These are phyloP conservation scores for Pichia rugopelliculosa DNA, from an alignment of 805 yeast genomes.

Conservation along the genomic window DNA sequence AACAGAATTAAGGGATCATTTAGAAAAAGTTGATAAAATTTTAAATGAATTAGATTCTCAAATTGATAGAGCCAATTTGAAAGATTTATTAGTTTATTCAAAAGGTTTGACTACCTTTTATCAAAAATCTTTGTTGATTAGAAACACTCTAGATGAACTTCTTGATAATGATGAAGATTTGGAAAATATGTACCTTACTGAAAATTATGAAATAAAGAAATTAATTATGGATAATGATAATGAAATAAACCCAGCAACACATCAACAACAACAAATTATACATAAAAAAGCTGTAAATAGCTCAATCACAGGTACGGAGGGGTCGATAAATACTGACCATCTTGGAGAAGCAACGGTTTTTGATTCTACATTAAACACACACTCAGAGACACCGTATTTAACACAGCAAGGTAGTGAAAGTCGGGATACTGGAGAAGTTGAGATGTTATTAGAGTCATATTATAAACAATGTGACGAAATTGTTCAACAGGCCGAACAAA, in stretches of 20 bases:
- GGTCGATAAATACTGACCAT: neutral
- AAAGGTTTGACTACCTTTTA: slow-evolving; percentile 64
- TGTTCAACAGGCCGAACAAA: slow-evolving; percentile 82
- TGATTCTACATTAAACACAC: neutral
- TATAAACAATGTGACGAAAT: slow-evolving; percentile 89
- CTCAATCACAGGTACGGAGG: neutral
- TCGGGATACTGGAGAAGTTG: slow-evolving; percentile 55
- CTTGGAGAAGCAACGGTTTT: neutral
- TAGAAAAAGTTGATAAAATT: slow-evolving; percentile 52
- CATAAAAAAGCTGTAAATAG: neutral
- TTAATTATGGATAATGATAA: neutral
- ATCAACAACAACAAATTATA: neutral
- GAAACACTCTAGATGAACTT: slow-evolving; percentile 76
- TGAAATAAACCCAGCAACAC: neutral
- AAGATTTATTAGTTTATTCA: slow-evolving; percentile 66
- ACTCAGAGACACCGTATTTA: neutral
- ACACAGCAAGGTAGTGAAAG: slow-evolving; percentile 4
- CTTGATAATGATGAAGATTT: slow-evolving; percentile 83
- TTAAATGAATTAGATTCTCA: slow-evolving; percentile 68
- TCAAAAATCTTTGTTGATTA: slow-evolving; percentile 67
- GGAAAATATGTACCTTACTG: slow-evolving; percentile 68
- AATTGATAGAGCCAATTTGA: slow-evolving; percentile 66
- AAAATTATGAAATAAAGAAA: slow-evolving; percentile 21
- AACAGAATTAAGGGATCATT: slow-evolving; percentile 58
- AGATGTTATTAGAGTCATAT: slow-evolving; percentile 81